Evolutionary conservation across 78 protist species (phyloP), one percentile per base, ranked within the genome.

Genomic region (Monosiga brevicollis): DNA sequence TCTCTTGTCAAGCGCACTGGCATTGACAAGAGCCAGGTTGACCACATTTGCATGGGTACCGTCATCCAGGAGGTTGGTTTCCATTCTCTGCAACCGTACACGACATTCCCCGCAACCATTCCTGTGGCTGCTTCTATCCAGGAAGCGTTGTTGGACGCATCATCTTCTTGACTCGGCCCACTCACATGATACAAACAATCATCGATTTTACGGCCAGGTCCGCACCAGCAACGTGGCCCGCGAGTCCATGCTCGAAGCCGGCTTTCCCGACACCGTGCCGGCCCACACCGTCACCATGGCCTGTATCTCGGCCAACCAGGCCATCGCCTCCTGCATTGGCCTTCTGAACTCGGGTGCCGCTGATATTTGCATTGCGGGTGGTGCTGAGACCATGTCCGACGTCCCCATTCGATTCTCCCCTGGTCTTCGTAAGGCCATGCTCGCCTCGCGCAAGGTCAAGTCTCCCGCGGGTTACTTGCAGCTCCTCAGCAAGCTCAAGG

Each of bases 281-380:
- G 83, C 93, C 75, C 76, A 84, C 89, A 90, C 93, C 0, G 87
- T 87, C 35, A 85, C 93, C 29, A 72, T 87, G 73, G 93, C 93
- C 11, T 84, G 91, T 82, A 80, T 90, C 79, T 76, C 87, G 2
- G 23, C 88, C 62, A 86, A 87, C 73, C 54, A 41, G 35, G 93
- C 90, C 34, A 76, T 40, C 15, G 43, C 79, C 43, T n/a, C n/a
- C n/a, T n/a, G n/a, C n/a, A n/a, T n/a, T n/a, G n/a, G n/a, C n/a
- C n/a, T n/a, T n/a, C n/a, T n/a, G n/a, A n/a, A n/a, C n/a, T n/a
- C 76, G 42, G 82, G 81, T 26, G 62, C 76, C 39, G 41, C 39
- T 49, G 88, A 82, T 25, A 23, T 39, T 23, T 73, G 43, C 24
- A 2, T 85, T 25, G 82, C 83, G 1, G 89, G 81, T 20, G 92